Evolutionary conservation across 352 stramenopile genomes (phyloP).

Genomic region (Pythium brassicae): DNA sequence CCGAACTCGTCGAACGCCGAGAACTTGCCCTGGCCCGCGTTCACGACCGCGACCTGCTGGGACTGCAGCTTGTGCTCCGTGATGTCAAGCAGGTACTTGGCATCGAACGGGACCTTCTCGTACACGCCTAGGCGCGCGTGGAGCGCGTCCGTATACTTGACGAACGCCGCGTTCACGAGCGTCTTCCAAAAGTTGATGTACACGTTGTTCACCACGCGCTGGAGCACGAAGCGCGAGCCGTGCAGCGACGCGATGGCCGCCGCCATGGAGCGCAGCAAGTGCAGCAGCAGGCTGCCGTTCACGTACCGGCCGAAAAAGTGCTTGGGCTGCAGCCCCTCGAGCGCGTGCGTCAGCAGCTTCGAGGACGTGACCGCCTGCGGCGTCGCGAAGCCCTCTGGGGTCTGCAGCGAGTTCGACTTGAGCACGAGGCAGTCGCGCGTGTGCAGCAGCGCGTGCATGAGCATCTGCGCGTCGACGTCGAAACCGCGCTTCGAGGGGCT

Average conservation of each 20-base stretch:
- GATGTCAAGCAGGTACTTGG: constrained; percentile 64
- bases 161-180: constrained; percentile 44
- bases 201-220: constrained; percentile 60
- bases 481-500: constrained; percentile 26
- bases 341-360: constrained; percentile 53
- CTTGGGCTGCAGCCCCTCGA: constrained; percentile 45
- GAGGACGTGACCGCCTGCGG: constrained; percentile 44
- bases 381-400: constrained; percentile 18
- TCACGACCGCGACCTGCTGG: constrained; percentile 43
- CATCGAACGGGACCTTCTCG: constrained; percentile 47
- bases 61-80: constrained; percentile 65
- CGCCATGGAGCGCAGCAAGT: constrained; percentile 46
- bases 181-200: constrained; percentile 57
- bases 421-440: constrained; percentile 55
- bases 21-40: constrained; percentile 55
- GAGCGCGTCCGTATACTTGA: constrained; percentile 56
- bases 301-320: constrained; percentile 62
- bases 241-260: constrained; percentile 26
- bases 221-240: constrained; percentile 35
- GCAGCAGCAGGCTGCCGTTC: constrained; percentile 43
- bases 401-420: constrained; percentile 46
- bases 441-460: constrained; percentile 34
- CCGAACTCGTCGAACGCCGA: constrained; percentile 79
- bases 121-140: constrained; percentile 59
- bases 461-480: constrained; percentile 47